A percentile compares a stretch with the other conserved stretches of the same genome.
These are phyloP conservation scores for Nitzschia sp. DNA, from an alignment of 108 stramenopile species.

Conservation along the genomic window DNA sequence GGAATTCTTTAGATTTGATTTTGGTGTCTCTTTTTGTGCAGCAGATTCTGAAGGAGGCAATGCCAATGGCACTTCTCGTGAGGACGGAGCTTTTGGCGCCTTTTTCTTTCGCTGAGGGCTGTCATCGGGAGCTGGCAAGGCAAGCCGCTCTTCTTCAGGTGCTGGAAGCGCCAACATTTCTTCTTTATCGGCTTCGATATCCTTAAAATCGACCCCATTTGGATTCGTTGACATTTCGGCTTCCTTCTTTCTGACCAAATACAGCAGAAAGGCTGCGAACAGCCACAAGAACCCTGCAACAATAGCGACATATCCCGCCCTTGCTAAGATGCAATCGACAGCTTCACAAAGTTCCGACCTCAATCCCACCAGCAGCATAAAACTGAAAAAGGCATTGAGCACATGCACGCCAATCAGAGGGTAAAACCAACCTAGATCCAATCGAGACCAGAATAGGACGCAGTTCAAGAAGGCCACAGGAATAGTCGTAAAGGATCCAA, in stretches of 20 bases:
- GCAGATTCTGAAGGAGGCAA: not conserved
- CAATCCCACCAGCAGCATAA: conserved; percentile 1
- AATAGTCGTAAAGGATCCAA: not conserved
- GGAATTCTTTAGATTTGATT: not conserved
- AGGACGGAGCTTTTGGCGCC: not conserved
- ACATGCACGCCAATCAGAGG: conserved; percentile 6
- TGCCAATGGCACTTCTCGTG: conserved; percentile 4
- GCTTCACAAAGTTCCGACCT: conserved; percentile 2
- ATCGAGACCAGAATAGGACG: not conserved
- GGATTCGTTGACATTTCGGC: not conserved
- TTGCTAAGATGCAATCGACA: not conserved
- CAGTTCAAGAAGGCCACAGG: not conserved
- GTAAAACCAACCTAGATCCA: conserved; percentile 4
- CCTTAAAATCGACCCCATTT: not conserved
- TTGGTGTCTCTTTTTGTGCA: not conserved
- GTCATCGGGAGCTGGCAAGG: not conserved
- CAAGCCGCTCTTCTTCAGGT: conserved; percentile 7
- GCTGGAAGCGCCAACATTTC: conserved; percentile 8
- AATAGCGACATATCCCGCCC: conserved; percentile 13
- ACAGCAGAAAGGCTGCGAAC: conserved; percentile 8
- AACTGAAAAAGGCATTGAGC: not conserved
- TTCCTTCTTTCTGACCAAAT: not conserved
- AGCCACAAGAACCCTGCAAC: conserved; percentile 9
- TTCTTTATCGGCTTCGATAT: not conserved
- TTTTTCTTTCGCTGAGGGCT: not conserved